phyloP scores from a whole-genome alignment of 768 basidiomycete genomes.

The Calocera viscosa region DNA sequence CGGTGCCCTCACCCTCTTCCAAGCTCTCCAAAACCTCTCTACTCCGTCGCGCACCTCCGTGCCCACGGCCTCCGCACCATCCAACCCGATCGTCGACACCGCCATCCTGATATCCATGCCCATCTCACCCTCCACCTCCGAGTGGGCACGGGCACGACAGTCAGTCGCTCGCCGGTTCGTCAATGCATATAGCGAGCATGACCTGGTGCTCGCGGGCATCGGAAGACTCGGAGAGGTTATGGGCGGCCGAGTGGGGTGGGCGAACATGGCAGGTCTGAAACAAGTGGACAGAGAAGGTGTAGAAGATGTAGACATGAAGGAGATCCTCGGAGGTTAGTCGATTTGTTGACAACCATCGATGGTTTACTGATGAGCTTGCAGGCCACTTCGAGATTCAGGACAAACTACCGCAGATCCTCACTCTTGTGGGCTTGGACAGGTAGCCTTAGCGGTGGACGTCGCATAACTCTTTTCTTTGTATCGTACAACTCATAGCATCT shows the following conservation, averaged over 20 bases:
- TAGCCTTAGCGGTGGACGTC: too few relatives aligned
- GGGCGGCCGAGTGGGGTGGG: constrained; percentile 25
- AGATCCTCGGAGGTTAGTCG: constrained; percentile 24
- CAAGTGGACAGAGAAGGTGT: constrained; percentile 22
- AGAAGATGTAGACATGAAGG: constrained; percentile 27
- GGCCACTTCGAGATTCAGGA: background rate
- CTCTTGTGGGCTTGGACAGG: background rate
- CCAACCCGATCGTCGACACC: constrained; percentile 29
- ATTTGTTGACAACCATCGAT: background rate
- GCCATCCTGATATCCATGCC: constrained; percentile 34
- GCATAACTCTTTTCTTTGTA: too few relatives aligned
- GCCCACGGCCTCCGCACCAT: constrained; percentile 15
- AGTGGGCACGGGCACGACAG: constrained; percentile 28
- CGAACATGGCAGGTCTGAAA: constrained; percentile 22
- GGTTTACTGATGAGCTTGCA: background rate
- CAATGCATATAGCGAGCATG: constrained; percentile 29
- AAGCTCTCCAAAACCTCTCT: constrained; percentile 27
- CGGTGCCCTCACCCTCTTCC: constrained; percentile 30
- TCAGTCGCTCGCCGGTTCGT: constrained; percentile 29
- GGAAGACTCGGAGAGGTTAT: constrained; percentile 31
- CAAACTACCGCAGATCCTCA: background rate
- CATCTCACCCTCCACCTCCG: constrained; percentile 24
- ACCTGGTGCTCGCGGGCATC: constrained; percentile 30
- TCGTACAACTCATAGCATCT: too few relatives aligned
- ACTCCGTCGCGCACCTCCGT: constrained; percentile 18